Base-by-base conservation (phyloP, 768 basidiomycete species). In the Krasilnikovozyma curviuscula region DNA sequence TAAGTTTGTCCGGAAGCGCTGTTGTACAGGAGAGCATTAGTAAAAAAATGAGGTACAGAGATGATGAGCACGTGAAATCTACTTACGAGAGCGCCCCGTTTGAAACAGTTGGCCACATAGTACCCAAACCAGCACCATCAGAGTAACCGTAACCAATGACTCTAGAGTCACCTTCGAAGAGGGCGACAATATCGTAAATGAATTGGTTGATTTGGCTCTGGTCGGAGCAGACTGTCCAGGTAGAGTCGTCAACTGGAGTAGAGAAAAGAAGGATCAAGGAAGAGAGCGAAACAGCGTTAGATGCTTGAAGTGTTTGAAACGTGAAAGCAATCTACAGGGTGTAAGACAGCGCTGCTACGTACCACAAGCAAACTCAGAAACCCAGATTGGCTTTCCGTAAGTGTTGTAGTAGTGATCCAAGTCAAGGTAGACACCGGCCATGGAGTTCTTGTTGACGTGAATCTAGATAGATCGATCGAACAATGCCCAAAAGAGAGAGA, bases 91-190 rank as follows among this genome's bases (percentile, higher is more conserved):
- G 47, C 16, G 43, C 49, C 19, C 62, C 61, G 41, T 60, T 55
- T 25, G 13, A 23, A 37, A 49, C 52, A 24, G 57, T 50, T 19
- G 60, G 60, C 64, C 65, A 66, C 27, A 61, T 61, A 33, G 55
- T 46, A 29, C 61, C 64, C 35, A 65, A 51, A 25, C 63, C 62
- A 24, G 46, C 41, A 34, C 63, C 63, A 33, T 61, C 56, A 14
- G 62, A 63, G 56, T 61, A 61, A 18, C 60, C 60, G 46, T 65
- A 65, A 23, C 58, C 64, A 52, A 56, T 52, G 23, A 65, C 59
- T 21, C 64, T 46, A 1, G 34, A 34, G 50, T 65, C 64, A 19
- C 34, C 42, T 49, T 66, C 59, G 30, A 66, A 56, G 9, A 64
- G 40, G 18, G 54, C 58, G 38, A 66, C 65, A 48, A 66, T 61